Evolutionary conservation across 2,329 filamentous ascomycete genomes (phyloP), one percentile per base, ranked within the genome.

Genomic region (Fusarium sp.): DNA sequence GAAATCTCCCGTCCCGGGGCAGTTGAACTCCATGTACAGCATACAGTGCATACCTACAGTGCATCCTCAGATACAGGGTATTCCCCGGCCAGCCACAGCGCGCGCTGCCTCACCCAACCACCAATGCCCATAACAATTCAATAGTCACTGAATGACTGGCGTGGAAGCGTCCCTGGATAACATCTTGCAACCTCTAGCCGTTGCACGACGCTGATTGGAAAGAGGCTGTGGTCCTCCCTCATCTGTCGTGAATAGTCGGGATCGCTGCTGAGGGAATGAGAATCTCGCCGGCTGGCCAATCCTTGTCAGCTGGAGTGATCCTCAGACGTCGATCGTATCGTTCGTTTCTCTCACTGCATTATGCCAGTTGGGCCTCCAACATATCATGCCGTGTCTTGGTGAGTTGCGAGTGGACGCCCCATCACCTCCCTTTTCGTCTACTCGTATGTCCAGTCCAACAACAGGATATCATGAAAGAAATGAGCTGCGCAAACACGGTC

Each of bases 341-440:
- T 67, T 75, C 59, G 51, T 63, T 66, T 66, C 63, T 45, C 71
- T 59, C 49, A 49, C 47, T 58, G 49, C 66, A 47, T 65, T 70
- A 38, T 68, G 64, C 63, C 65, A 70, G 63, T 69, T 72, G 66
- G 72, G 70, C 64, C 60, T 66, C 69, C 73, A 57, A 63, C 56
- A 72, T 72, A 63, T 71, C 54, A 72, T 77, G 70, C 65, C 66
- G 67, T 61, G 42, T 66, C 67, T 70, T 71, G 33, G 59, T 67
- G 42, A 64, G 66, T 76, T 69, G 55, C 69, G 70, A 70, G 73
- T 77, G 72, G 75, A 77, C 75, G 75, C 75, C 75, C 76, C 75
- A 57, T 68, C 54, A 55, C 59, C 57, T 70, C 67, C 63, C 65
- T 52, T 61, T 66, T 65, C 57, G 31, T 58, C 56, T 55, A 54